These are phyloP conservation scores for Lindgomyces ingoldianus DNA, from an alignment of 495 filamentous ascomycete genomes.

Conservation along the genomic window DNA sequence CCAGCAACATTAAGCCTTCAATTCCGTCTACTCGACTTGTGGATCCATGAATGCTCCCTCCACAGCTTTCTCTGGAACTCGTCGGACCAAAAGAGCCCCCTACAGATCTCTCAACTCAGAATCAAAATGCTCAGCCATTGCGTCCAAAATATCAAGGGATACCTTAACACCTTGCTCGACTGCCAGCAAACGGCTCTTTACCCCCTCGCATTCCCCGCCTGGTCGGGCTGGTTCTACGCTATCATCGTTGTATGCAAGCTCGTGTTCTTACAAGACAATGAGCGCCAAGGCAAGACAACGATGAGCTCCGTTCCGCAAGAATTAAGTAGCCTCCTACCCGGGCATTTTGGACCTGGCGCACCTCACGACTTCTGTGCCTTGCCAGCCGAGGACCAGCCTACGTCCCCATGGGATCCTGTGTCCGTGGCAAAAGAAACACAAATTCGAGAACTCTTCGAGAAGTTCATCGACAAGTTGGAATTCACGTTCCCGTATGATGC, in stretches of 20 bases:
- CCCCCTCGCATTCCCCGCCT: constrained; percentile 22
- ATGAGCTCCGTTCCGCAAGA: neutral
- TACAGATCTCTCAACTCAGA: neutral
- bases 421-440: constrained; percentile 9
- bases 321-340: neutral
- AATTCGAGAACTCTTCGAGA: constrained; percentile 4
- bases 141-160: constrained; percentile 3
- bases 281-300: neutral
- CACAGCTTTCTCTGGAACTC: constrained; percentile 10
- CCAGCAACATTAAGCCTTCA: constrained; percentile 8
- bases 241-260: constrained; percentile 25
- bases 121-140: neutral
- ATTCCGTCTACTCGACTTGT: constrained; percentile 13
- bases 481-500: constrained; percentile 11
- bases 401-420: constrained; percentile 13
- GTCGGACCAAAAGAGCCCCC: neutral
- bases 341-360: neutral
- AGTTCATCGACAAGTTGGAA: constrained; percentile 14
- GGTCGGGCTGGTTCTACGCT: constrained; percentile 29
- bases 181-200: neutral
- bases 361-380: neutral
- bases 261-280: constrained; percentile 20
- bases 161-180: constrained; percentile 8
- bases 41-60: constrained; percentile 21
- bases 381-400: neutral